Conservation (phyloP, 2,329 filamentous ascomycete species). For the Talaromyces amestolkiae region DNA sequence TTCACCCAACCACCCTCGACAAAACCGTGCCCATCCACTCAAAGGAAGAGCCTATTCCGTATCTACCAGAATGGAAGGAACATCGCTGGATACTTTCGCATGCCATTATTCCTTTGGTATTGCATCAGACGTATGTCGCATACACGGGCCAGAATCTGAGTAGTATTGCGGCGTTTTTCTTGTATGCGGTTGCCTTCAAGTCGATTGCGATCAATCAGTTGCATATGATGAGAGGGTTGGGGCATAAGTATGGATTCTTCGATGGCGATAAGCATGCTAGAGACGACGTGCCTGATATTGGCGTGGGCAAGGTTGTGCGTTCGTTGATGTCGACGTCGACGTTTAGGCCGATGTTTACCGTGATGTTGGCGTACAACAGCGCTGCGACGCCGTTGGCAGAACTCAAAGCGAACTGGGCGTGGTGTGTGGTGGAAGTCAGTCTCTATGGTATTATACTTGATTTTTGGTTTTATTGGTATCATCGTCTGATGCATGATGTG, state of each 20-base stretch:
- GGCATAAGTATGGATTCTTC: slow-evolving; percentile 38
- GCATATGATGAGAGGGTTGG: slow-evolving; percentile 34
- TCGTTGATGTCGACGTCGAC: slow-evolving; percentile 33
- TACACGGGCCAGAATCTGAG: slow-evolving; percentile 30
- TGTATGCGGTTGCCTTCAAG: slow-evolving; percentile 40
- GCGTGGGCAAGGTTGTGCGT: slow-evolving; percentile 30
- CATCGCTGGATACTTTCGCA: slow-evolving; percentile 40
- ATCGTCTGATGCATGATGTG: slow-evolving; percentile 40
- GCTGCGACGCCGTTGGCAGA: slow-evolving; percentile 21
- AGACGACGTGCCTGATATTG: slow-evolving; percentile 40
- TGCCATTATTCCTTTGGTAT: slow-evolving; percentile 32
- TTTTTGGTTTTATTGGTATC: slow-evolving; percentile 47
- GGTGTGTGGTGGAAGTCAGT: slow-evolving; percentile 37
- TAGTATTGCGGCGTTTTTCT: slow-evolving; percentile 30
- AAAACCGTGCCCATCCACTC: slow-evolving; percentile 33
- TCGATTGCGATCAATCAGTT: slow-evolving; percentile 37
- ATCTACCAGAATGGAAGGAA: slow-evolving; percentile 31
- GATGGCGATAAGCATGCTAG: slow-evolving; percentile 44
- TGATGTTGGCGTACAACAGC: slow-evolving; percentile 27
- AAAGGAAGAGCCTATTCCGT: slow-evolving; percentile 41
- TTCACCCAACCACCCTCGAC: slow-evolving; percentile 26
- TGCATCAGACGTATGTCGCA: slow-evolving; percentile 35
- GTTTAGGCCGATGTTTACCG: slow-evolving; percentile 30
- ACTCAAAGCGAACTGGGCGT: slow-evolving; percentile 28
- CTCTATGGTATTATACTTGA: slow-evolving; percentile 42